Evolutionary conservation across 176 grass and related monocot species (phyloP), one percentile per base, ranked within the genome.

Genomic region (Paspalum vaginatum): DNA sequence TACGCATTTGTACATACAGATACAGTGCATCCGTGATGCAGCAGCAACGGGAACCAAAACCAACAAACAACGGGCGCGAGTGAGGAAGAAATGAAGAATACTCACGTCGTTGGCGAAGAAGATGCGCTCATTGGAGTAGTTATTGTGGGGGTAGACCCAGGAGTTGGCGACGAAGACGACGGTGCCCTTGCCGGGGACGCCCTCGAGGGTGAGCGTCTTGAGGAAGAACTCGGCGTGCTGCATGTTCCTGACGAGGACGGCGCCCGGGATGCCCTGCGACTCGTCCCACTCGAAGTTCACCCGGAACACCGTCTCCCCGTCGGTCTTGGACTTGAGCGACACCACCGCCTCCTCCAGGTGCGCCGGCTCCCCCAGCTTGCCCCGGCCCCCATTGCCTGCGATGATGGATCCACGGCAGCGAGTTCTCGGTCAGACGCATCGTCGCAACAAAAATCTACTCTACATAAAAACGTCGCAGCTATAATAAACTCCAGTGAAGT

Each of bases 121-220:
- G 86, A 98, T 50, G 9, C 95, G 92, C 24, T 98, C 72, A 14
- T 87, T 78, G 15, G 22, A 0, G 75, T 82, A 85, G 22, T 41
- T 32, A 0, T 42, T 17, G 47, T 79, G 32, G 0, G 88, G 92
- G 52, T 88, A 91, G 69, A 98, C 58, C 95, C 95, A 98, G 0
- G 95, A 98, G 74, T 98, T 98, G 88, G 92, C 91, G 68, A 93
- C 70, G 78, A 98, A 98, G 80, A 91, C 88, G 43, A 98, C 53
- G 43, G 67, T 75, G 59, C 78, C 90, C 87, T 79, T 86, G 13
- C 88, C 83, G 2, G 92, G 92, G 44, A 98, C 77, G 47, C 90
- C 88, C 1, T 93, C 84, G n/a, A 95, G 79, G 12, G 90, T 93
- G 59, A 98, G 66, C 9, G 71, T 73, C 84, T 94, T 94, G 81